Evolutionary conservation across 805 yeast genomes (phyloP).

Genomic region (Candida nitratophila): DNA sequence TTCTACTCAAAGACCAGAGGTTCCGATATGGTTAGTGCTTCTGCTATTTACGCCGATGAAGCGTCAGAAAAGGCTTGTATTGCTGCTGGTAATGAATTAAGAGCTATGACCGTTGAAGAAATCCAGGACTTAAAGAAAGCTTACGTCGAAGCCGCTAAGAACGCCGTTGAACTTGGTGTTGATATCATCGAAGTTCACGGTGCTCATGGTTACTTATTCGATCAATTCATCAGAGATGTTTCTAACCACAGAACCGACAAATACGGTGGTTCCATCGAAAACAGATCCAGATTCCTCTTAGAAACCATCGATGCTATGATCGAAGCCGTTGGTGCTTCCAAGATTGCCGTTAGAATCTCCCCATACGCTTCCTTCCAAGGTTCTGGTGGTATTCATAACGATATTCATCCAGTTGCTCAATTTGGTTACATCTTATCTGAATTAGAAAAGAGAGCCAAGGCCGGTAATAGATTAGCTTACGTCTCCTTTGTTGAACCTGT

Average conservation of each 20-base stretch:
- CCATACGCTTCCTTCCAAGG: constrained; percentile 31
- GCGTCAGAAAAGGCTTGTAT: constrained; percentile 4
- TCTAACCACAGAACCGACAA: constrained; percentile 21
- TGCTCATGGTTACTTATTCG: constrained; percentile 24
- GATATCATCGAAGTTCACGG: constrained; percentile 25
- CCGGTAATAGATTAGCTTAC: constrained; percentile 28
- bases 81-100: constrained; percentile 12
- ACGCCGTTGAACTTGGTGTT: constrained; percentile 19
- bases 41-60: constrained; percentile 24
- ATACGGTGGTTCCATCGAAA: constrained; percentile 26
- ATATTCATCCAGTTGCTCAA: constrained; percentile 23
- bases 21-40: constrained; percentile 33
- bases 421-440: constrained; percentile 27
- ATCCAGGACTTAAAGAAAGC: constrained; percentile 4
- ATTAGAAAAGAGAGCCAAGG: constrained; percentile 25
- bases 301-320: constrained; percentile 35
- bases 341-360: constrained; percentile 37
- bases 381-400: constrained; percentile 29
- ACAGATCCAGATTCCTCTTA: constrained; percentile 19
- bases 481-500: constrained; percentile 30
- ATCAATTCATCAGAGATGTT: constrained; percentile 16
- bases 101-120: constrained; percentile 13
- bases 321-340: constrained; percentile 27
- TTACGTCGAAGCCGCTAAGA: constrained; percentile 15
- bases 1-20: constrained; percentile 19